Base-by-base conservation (phyloP, 768 basidiomycete genomes). In the Boletus speciosus region DNA sequence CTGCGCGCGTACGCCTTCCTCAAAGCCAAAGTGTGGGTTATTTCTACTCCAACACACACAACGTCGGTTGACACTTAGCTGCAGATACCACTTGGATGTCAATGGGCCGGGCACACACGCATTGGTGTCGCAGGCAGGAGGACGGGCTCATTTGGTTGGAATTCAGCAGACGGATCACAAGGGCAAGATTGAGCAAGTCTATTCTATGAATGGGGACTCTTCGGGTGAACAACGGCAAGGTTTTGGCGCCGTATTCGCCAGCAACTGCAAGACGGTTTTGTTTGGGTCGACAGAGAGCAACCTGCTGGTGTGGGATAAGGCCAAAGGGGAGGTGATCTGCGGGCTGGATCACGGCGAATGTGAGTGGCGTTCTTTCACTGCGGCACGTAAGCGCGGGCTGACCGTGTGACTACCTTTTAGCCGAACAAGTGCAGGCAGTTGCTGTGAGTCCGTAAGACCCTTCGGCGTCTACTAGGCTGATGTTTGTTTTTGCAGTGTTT, bases 281-380 rank as follows among this genome's bases (percentile, higher is more conserved):
- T 86, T 81, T 60, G 86, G 85, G 27, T 71, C 64, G 29, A 68
- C 76, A 19, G 81, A 83, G 16, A 77, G 76, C 19, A 83, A 77
- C 65, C 72, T 81, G 29, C 68, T 86, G 37, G 78, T 82, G 32
- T 87, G 86, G 85, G 83, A 88, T 61, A 77, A 72, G 63, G 73
- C 72, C 63, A 80, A 76, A 51, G 80, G 76, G 11, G 71, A 70
- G 3, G 67, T 85, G 25, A 74, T 84, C 14, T 83, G 81, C 66
- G 85, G 81, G 31, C 64, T 87, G 59, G 80, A 83, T 57, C 83
- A 86, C 59, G 76, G 76, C 14, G 79, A 83, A 58, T 78, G 84
- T 85, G 64, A 60, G 77, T 62, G 29, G 41, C 14, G 14, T 42
- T 40, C 7, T 27, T 41, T 42, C n/a, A 10, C 8, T 9, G 37